Conservation (phyloP, 768 basidiomycete species). For the Amanita molliuscula region DNA sequence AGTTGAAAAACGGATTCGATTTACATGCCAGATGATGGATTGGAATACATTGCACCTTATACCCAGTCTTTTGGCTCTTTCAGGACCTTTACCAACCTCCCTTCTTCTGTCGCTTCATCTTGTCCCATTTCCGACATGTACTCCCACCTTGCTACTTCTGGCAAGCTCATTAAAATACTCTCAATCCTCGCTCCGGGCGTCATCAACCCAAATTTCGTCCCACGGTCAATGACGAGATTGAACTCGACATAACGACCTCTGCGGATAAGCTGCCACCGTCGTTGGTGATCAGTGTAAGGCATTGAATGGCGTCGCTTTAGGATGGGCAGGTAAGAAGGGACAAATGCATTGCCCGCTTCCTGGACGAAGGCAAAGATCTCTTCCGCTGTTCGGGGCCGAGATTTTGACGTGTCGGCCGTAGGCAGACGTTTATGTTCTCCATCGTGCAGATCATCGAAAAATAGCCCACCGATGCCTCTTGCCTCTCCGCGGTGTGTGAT, state of each 20-base stretch:
- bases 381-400: slow-evolving; percentile 45
- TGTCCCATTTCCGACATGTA: slow-evolving; percentile 72
- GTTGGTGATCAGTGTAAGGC: slow-evolving; percentile 52
- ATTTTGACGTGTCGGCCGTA: slow-evolving; percentile 13
- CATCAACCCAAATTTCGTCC: slow-evolving; percentile 79
- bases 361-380: slow-evolving; percentile 73
- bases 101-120: slow-evolving; percentile 53
- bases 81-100: slow-evolving; percentile 48
- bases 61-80: slow-evolving; percentile 58
- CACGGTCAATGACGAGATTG: slow-evolving; percentile 79
- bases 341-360: slow-evolving; percentile 66
- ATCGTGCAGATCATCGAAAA: slow-evolving; percentile 87
- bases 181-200: slow-evolving; percentile 84
- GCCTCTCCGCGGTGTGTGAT: slow-evolving; percentile 81
- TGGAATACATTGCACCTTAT: too few relatives aligned
- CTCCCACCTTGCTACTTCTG: slow-evolving; percentile 84
- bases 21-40: too few relatives aligned
- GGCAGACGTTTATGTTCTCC: slow-evolving; percentile 56
- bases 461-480: slow-evolving; percentile 89
- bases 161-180: slow-evolving; percentile 85
- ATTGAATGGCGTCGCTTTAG: slow-evolving; percentile 45
- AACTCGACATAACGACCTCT: slow-evolving; percentile 95
- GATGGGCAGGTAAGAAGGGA: slow-evolving; percentile 88
- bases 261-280: slow-evolving; percentile 89
- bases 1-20: too few relatives aligned